Percentiles rank a stretch among this genome's conserved stretches.
phyloP scores from a whole-genome alignment of 1,284 basidiomycete species.

The Cutaneotrichosporon sp. region DNA sequence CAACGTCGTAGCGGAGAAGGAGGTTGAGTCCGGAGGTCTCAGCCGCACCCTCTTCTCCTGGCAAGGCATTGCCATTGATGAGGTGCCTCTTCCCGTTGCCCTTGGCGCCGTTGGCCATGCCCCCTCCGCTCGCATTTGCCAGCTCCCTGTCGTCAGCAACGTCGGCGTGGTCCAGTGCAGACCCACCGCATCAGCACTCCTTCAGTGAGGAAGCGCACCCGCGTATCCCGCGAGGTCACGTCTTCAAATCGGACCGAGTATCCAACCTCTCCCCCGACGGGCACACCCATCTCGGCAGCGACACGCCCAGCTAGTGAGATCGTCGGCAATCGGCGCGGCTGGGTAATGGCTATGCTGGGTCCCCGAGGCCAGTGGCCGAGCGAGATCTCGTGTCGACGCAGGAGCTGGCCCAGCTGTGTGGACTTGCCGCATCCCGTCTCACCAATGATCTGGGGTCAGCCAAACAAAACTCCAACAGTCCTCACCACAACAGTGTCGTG shows the following conservation, averaged over 20 bases:
- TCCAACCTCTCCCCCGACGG: constrained; percentile 71
- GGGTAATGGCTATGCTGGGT: constrained; percentile 78
- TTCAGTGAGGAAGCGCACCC: constrained; percentile 93
- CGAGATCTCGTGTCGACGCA: constrained; percentile 54
- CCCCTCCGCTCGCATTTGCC: neutral
- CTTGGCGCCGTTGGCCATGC: neutral
- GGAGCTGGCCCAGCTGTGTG: constrained; percentile 88
- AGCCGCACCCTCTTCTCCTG: neutral
- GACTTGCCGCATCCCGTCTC: constrained; percentile 99
- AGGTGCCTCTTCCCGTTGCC: neutral
- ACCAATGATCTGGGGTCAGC: constrained; percentile 60
- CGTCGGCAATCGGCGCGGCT: constrained; percentile 89
- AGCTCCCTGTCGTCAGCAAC: neutral
- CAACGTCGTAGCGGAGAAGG: constrained; percentile 78
- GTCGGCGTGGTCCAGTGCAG: constrained; percentile 23
- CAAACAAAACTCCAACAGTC: neutral
- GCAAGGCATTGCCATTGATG: neutral
- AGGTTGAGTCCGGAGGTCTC: constrained; percentile 41
- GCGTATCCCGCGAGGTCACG: constrained; percentile 58
- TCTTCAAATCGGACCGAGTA: constrained; percentile 97
- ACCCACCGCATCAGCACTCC: constrained; percentile 79
- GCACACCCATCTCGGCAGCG: constrained; percentile 69
- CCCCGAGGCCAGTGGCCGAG: constrained; percentile 45
- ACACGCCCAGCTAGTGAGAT: constrained; percentile 88
- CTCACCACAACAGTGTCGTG: constrained; percentile 76